Evolutionary conservation across 140 eudicot species (phyloP), one percentile per base, ranked within the genome.

Genomic region (Senecio squalidus): DNA sequence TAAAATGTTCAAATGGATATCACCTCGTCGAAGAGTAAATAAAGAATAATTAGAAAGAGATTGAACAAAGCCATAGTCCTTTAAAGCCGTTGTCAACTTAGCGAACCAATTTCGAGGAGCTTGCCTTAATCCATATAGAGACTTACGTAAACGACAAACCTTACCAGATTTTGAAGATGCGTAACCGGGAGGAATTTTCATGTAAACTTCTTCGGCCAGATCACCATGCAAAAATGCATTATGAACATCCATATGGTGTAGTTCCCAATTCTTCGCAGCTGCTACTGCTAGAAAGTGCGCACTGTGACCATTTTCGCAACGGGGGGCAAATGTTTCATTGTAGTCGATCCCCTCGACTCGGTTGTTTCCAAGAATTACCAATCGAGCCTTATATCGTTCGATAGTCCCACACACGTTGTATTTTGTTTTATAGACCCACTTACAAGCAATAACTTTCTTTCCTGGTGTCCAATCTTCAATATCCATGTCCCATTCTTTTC

Each of bases 21-120:
- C 8, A 24, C n/a, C 36, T n/a, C 5, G 20, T 4, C 6, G 3
- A 3, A 2, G 10, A 1, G 39, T 40, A 28, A 41, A 43, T 4
- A 60, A 17, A 0, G 67, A 60, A 9, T 60, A 44, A 16, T 60
- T 40, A 1, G 43, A 46, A 2, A 33, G 25, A 0, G 52, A 39
- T 7, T 34, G 50, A 0, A 10, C 7, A 16, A 38, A 58, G 29
- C 62, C 47, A 11, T 26, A 25, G 1, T 2, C 3, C 9, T 2
- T 25, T 11, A 58, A 4, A 4, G 51, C 5, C 0, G 5, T 15
- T 0, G 51, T 17, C 5, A 58, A 25, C 18, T 43, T 58, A 9
- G 65, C 13, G 1, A 39, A 39, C 65, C 38, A 58, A 23, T 25
- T 4, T 10, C 55, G 25, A 14, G 65, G 18, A 14, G 65, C 65